phyloP scores from a whole-genome alignment of 192 early-diverging fungal genomes.

The Coemansia sp. region DNA sequence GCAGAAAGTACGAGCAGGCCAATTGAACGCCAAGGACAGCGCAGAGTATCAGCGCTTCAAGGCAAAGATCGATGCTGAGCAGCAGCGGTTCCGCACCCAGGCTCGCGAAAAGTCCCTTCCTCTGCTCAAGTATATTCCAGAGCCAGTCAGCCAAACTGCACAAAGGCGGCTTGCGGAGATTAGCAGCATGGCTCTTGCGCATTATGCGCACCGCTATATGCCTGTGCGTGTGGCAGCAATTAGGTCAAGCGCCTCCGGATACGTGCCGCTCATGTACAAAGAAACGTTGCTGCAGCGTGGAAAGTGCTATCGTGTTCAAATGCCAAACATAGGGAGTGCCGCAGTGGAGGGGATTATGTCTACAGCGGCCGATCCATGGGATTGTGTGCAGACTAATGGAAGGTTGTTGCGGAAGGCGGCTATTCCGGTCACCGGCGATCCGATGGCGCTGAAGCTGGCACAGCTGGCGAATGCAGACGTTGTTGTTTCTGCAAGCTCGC shows the following conservation, averaged over 20 bases:
- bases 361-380: neutral
- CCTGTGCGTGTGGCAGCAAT: slow-evolving; percentile 32
- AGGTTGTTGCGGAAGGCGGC: neutral
- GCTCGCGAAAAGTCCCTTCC: slow-evolving; percentile 24
- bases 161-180: slow-evolving; percentile 1
- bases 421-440: slow-evolving; percentile 25
- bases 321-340: neutral
- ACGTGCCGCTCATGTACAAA: slow-evolving; percentile 35
- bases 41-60: slow-evolving; percentile 30
- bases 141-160: neutral
- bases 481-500: slow-evolving; percentile 28
- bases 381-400: neutral
- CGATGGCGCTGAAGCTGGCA: slow-evolving; percentile 21
- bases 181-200: slow-evolving; percentile 7
- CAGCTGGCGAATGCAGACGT: slow-evolving; percentile 28
- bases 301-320: slow-evolving; percentile 17
- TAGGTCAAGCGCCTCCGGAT: slow-evolving; percentile 20
- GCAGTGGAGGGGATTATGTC: neutral
- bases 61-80: slow-evolving; percentile 32
- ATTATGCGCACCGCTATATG: slow-evolving; percentile 26
- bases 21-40: slow-evolving; percentile 15
- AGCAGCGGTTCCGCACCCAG: slow-evolving; percentile 32
- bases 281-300: slow-evolving; percentile 44
- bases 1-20: slow-evolving; percentile 11
- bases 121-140: slow-evolving; percentile 10